Base-by-base conservation (phyloP, 2,329 filamentous ascomycete genomes). In the Diaporthe helianthi region DNA sequence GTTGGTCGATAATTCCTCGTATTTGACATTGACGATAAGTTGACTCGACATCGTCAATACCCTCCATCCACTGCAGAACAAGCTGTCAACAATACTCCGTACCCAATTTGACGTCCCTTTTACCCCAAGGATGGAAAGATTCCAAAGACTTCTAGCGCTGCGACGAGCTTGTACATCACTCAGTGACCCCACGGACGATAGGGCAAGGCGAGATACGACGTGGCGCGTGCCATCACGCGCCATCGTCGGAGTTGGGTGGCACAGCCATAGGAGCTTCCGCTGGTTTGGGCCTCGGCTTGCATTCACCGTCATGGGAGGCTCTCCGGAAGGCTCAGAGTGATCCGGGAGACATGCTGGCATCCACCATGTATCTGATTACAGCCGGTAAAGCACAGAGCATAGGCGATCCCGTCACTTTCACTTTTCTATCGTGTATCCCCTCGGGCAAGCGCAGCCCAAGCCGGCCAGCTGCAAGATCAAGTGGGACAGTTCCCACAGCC, bases 11-110 rank as follows among this genome's bases (percentile, higher is more conserved):
- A 61, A 60, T 24, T 69, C 38, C 67, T 67, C 63, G 67, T 69
- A 69, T 70, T 71, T 52, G 61, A 69, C 41, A 5, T 53, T n/a
- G 55, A 47, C 41, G 51, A 52, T 69, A 51, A 63, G 49, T 64
- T 69, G 44, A 60, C 67, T 71, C 63, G 55, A 71, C 69, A 71
- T 63, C 67, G 47, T 66, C 63, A 69, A 12, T 24, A 6, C n/a
- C 19, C 29, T 15, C 9, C 26, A 22, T 36, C 29, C 67, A 58
- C 41, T 64, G 58, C 31, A 46, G 53, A 46, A 22, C 46, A 33
- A 47, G 33, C 15, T 65, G 67, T 60, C 51, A 65, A 58, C n/a
- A 60, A 38, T 66, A 60, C 52, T n/a, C n/a, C n/a, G n/a, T n/a
- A n/a, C n/a, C n/a, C 38, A 29, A 19, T 29, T 13, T 15, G 41